These are phyloP conservation scores for Clavaria fumosa DNA, from an alignment of 768 basidiomycete genomes.

Conservation along the genomic window DNA sequence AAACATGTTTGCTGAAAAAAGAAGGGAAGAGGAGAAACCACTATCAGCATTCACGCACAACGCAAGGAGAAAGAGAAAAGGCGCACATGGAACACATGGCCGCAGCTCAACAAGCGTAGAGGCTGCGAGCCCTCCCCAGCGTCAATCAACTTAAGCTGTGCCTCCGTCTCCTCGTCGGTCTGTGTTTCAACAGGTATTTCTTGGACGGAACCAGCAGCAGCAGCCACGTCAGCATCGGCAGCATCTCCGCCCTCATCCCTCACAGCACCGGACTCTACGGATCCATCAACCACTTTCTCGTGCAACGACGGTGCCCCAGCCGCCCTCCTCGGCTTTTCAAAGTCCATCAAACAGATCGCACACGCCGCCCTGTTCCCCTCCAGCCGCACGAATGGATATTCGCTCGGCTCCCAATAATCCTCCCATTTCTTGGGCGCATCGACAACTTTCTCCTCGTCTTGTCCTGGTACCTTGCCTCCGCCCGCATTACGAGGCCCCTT, in stretches of 20 bases:
- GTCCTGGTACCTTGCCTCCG: slow-evolving; percentile 7
- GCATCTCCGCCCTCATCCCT: slow-evolving; percentile 9
- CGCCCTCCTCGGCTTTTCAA: slow-evolving; percentile 49
- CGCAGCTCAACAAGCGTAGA: slow-evolving; percentile 58
- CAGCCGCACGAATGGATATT: slow-evolving; percentile 69
- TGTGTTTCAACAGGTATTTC: slow-evolving; percentile 22
- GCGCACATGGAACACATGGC: slow-evolving; percentile 84
- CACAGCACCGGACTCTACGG: no score
- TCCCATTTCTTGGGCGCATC: slow-evolving; percentile 50
- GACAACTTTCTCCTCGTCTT: slow-evolving; percentile 10
- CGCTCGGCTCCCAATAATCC: slow-evolving; percentile 59
- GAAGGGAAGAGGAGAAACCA: slow-evolving; percentile 8
- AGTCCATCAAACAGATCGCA: slow-evolving; percentile 75
- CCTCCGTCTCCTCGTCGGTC: slow-evolving; percentile 25
- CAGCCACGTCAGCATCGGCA: slow-evolving; percentile 1
- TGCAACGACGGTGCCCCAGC: no score
- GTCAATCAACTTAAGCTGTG: slow-evolving; percentile 41
- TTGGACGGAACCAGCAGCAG: slow-evolving; percentile 9
- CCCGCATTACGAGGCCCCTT: slow-evolving; percentile 2
- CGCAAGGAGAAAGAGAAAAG: neutral
- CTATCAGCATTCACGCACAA: neutral
- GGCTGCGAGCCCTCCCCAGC: slow-evolving; percentile 68
- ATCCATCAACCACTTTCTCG: neutral
- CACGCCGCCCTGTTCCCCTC: slow-evolving; percentile 76
- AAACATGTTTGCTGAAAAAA: slow-evolving; percentile 60